These are phyloP conservation scores for Hyparrhenia diplandra DNA, from an alignment of 176 grass and related monocot genomes.

Conservation along the genomic window DNA sequence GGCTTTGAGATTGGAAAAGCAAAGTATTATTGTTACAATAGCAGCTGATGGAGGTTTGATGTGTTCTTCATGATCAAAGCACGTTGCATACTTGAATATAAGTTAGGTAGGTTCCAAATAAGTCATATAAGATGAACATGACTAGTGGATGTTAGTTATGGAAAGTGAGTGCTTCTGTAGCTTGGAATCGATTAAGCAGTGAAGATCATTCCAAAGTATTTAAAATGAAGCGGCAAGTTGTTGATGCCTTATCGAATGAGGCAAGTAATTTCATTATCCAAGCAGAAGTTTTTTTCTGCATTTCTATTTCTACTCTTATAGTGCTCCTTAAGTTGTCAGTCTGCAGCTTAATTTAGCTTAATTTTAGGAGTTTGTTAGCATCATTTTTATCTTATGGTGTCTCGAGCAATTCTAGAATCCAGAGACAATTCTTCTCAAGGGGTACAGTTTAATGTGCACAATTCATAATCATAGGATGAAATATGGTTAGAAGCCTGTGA, in stretches of 20 bases:
- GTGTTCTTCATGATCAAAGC: constrained; percentile 23
- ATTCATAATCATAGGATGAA: neutral
- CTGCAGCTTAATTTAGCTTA: constrained; percentile 25
- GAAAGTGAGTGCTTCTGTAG: constrained; percentile 5
- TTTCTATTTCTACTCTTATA: constrained; percentile 23
- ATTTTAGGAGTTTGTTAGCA: constrained; percentile 6
- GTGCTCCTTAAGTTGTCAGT: constrained; percentile 6
- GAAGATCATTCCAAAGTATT: constrained; percentile 14
- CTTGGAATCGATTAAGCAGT: constrained; percentile 5
- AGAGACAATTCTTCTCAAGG: neutral
- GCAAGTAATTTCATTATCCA: constrained; percentile 53
- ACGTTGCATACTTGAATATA: constrained; percentile 14
- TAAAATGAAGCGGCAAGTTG: constrained; percentile 14
- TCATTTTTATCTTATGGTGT: neutral
- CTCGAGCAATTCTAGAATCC: neutral
- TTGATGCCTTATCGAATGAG: constrained; percentile 40
- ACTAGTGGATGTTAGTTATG: neutral
- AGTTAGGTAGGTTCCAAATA: constrained; percentile 3
- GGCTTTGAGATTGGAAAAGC: neutral
- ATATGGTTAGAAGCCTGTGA: neutral
- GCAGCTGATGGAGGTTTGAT: constrained; percentile 6
- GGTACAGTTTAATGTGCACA: neutral
- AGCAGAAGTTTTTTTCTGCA: constrained; percentile 5
- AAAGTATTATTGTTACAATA: neutral
- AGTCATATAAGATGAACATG: neutral